phyloP scores from a whole-genome alignment of 2,329 filamentous ascomycete species.

The Parafenestella ontariensis region DNA sequence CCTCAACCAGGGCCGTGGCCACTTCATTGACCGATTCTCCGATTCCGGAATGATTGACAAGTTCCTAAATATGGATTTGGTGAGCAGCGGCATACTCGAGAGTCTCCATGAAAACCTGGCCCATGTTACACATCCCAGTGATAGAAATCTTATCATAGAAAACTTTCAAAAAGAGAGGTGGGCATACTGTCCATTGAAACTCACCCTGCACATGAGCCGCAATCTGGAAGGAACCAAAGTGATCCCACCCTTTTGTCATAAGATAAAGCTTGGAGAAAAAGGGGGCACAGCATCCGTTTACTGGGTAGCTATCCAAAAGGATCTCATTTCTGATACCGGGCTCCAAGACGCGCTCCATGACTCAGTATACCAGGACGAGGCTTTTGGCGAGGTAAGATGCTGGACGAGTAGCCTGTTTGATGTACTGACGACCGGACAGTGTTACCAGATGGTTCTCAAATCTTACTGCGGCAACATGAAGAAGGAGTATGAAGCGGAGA shows the following conservation, averaged over 20 bases:
- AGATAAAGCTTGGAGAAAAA: conserved; percentile 28
- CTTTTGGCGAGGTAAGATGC: conserved; percentile 16
- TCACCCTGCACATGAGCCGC: conserved; percentile 16
- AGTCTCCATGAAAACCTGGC: no score
- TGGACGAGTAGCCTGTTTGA: no score
- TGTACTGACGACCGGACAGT: conserved; percentile 5
- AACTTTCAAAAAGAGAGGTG: conserved; percentile 30
- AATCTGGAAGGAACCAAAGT: conserved; percentile 9
- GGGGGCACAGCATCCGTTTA: conserved; percentile 38
- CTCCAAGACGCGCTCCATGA: conserved; percentile 10
- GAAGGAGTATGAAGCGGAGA: conserved; percentile 36
- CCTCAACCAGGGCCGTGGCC: conserved; percentile 18
- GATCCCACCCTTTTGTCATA: conserved; percentile 30
- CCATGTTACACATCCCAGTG: no score
- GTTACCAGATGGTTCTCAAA: conserved; percentile 43
- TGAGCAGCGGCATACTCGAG: no score
- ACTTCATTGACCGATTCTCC: conserved; percentile 28
- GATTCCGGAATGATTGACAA: conserved; percentile 18
- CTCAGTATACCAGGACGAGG: conserved; percentile 11
- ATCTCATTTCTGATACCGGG: conserved; percentile 17
- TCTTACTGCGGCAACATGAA: conserved; percentile 23
- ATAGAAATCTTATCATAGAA: conserved; percentile 7
- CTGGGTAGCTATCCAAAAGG: conserved; percentile 24
- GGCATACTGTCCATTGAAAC: conserved; percentile 22
- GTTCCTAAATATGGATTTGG: no score